These are phyloP conservation scores for Margaritispora aquatica DNA, from an alignment of 495 filamentous ascomycete genomes.

Conservation along the genomic window DNA sequence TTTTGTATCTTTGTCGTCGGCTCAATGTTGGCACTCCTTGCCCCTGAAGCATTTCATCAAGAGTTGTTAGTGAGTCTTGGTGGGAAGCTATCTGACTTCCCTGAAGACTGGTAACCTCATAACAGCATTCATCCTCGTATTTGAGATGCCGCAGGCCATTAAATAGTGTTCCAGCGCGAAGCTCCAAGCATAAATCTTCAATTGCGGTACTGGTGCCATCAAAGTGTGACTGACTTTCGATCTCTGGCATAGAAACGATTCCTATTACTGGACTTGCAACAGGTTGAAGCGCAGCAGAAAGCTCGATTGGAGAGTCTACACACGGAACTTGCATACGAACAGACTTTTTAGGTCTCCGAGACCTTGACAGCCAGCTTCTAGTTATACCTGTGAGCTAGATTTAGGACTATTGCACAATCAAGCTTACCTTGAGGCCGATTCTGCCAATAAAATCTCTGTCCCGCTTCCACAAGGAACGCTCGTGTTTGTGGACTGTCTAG, in stretches of 20 bases:
- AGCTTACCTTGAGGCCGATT: background rate
- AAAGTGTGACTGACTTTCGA: too few species aligned
- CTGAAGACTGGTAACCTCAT: background rate
- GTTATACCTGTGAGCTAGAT: background rate
- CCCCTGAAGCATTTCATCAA: constrained; percentile 1
- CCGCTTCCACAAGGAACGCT: background rate
- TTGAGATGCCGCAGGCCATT: constrained; percentile 4
- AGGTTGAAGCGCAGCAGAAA: background rate
- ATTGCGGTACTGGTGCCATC: constrained; percentile 2
- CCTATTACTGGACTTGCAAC: too few species aligned
- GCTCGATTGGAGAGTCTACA: background rate
- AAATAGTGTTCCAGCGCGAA: background rate
- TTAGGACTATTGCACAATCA: background rate
- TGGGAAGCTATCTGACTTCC: background rate
- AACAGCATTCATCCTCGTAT: background rate
- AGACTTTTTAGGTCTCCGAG: background rate
- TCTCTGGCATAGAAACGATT: too few species aligned
- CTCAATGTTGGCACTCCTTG: background rate
- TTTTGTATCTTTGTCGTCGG: constrained; percentile 18
- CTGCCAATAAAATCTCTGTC: background rate
- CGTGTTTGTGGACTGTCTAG: background rate
- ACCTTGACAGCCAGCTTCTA: constrained; percentile 4
- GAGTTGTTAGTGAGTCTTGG: background rate
- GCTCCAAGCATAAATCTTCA: background rate
- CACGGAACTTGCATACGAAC: constrained; percentile 4